phyloP scores from a whole-genome alignment of 1,284 basidiomycete genomes.

The Sporisorium scitamineum region DNA sequence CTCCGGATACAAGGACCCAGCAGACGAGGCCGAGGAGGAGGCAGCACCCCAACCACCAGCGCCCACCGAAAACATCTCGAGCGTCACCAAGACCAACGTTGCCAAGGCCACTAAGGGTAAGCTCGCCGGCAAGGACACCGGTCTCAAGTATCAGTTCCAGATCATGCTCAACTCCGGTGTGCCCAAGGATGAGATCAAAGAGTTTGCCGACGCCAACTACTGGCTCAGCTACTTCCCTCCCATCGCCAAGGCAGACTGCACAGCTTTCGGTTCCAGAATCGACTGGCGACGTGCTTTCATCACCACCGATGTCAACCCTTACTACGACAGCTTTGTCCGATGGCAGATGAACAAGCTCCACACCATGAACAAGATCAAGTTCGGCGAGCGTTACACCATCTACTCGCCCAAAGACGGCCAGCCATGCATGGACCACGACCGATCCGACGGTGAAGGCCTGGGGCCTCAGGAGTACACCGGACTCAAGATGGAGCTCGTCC shows the following conservation, averaged over 20 bases:
- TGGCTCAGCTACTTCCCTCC: slow-evolving; percentile 98
- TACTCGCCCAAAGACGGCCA: slow-evolving; percentile 99
- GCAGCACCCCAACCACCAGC: slow-evolving; percentile 45
- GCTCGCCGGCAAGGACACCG: slow-evolving; percentile 90
- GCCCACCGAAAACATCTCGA: slow-evolving; percentile 49
- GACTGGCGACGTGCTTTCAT: slow-evolving; percentile 97
- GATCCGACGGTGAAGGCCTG: slow-evolving; percentile 91
- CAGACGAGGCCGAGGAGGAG: slow-evolving; percentile 72
- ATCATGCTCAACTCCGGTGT: slow-evolving; percentile 90
- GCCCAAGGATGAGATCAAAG: slow-evolving; percentile 88
- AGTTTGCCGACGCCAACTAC: slow-evolving; percentile 91
- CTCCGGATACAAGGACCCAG: slow-evolving; percentile 75
- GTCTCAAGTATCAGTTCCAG: slow-evolving; percentile 97
- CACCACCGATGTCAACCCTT: slow-evolving; percentile 95
- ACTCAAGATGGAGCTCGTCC: slow-evolving; percentile 91
- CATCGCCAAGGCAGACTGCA: slow-evolving; percentile 86
- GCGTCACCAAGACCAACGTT: slow-evolving; percentile 57
- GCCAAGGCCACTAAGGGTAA: slow-evolving; percentile 96
- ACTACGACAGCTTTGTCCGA: slow-evolving; percentile 95
- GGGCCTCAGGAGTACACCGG: slow-evolving; percentile 97
- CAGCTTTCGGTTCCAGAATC: slow-evolving; percentile 88
- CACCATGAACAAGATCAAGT: slow-evolving; percentile 74
- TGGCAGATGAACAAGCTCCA: slow-evolving; percentile 98
- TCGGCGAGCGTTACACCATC: slow-evolving; percentile 97
- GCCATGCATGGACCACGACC: slow-evolving; percentile 99